These are phyloP conservation scores for Leccinum rimulosum DNA, from an alignment of 768 basidiomycete genomes.

Conservation along the genomic window DNA sequence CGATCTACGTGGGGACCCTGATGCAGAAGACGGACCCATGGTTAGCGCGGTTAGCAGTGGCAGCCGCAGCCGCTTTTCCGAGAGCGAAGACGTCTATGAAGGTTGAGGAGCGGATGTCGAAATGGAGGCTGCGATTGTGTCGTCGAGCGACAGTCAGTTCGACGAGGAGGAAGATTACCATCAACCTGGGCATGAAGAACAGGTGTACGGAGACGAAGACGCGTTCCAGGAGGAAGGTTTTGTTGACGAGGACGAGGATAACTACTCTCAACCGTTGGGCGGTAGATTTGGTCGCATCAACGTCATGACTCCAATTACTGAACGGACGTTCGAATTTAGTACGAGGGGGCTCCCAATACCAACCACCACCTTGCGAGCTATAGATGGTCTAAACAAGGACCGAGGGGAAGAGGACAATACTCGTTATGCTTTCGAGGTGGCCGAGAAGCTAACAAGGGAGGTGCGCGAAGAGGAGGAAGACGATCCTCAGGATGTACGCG, in stretches of 20 bases:
- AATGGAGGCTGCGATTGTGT: constrained; percentile 24
- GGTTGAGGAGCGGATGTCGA: constrained; percentile 26
- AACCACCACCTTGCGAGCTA: constrained; percentile 47
- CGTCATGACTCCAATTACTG: constrained; percentile 97
- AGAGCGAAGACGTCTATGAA: constrained; percentile 33
- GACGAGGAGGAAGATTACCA: constrained; percentile 30
- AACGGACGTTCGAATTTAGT: constrained; percentile 87
- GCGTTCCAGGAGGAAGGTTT: constrained; percentile 29
- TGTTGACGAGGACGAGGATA: constrained; percentile 31
- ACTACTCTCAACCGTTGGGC: constrained; percentile 50
- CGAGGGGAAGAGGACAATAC: constrained; percentile 30
- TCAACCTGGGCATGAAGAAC: constrained; percentile 9
- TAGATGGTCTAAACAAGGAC: constrained; percentile 31
- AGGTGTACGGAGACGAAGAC: constrained; percentile 22
- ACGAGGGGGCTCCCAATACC: constrained; percentile 44
- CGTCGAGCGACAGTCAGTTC: constrained; percentile 33
- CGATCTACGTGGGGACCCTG: constrained; percentile 20
- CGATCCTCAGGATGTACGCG: constrained; percentile 7
- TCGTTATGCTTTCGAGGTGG: constrained; percentile 50
- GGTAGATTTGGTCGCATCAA: constrained; percentile 81
- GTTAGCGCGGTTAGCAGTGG: constrained; percentile 19
- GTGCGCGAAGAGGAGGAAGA: constrained; percentile 26
- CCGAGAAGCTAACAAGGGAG: constrained; percentile 58
- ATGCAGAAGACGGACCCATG: constrained; percentile 24
- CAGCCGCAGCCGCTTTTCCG: constrained; percentile 31